Base-by-base conservation (phyloP, 257 asterid genomes). In the Jacaranda mimosifolia region DNA sequence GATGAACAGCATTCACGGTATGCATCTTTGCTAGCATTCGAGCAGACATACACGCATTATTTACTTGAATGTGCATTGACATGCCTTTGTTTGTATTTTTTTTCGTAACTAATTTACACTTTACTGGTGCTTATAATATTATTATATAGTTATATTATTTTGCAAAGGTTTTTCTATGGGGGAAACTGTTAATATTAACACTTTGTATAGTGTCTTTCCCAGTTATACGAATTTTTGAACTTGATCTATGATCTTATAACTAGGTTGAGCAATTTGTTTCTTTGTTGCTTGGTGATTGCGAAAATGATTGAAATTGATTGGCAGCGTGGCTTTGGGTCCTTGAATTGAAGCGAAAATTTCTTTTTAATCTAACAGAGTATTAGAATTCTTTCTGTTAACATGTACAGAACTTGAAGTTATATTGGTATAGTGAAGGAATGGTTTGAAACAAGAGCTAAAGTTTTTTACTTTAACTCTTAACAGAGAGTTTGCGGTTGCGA, bases 1-100 rank as follows among this genome's bases (percentile, higher is more conserved):
- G 85, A 64, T 82, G 91, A 85, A 36, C 89, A 81, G 53, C 85
- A 72, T 48, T 82, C 86, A 70, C 72, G 96, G 99, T 96, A 90
- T 79, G 77, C 48, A 71, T 81, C 73, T 81, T 45, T 73, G 63
- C 21, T 9, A 17, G 52, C 53, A 12, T 62, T 26, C 8, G 46
- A 65, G 53, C 68, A 45, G 12, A 15, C 55, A 6, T 45, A 13
- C 12, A 57, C 26, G 11, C 12, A 18, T 19, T 36, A 77, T 17
- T 42, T 43, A 46, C 42, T 66, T 59, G 51, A 65, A 58, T 57
- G 45, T 39, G 36, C 40, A 17, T 12, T 18, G 18, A 15, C 69
- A 49, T 19, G 68, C 52, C 42, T 52, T 59, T n/a, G 6, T 76
- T 53, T 58, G 76, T 39, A 35, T 52, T 26, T 35, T 39, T 35